Conservation (phyloP, 306 rosid species). For the apple (Malus domestica) region DNA sequence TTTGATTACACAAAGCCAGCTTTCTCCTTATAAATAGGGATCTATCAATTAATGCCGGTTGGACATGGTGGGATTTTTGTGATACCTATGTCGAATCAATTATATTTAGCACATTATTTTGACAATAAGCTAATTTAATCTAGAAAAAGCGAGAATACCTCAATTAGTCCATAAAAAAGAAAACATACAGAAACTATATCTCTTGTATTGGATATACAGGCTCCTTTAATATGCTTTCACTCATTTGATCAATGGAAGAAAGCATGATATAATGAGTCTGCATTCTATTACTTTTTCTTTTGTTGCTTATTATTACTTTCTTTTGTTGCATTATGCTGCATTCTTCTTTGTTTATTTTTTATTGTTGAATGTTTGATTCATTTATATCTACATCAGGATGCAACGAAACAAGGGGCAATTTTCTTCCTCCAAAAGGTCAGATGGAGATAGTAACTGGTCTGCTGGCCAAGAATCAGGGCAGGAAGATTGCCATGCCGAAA, state of each 20-base stretch:
- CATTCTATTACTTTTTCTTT: background rate
- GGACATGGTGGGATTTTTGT: background rate
- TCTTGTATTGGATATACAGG: background rate
- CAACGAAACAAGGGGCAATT: conserved; percentile 95
- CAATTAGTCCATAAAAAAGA: background rate
- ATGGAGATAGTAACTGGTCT: conserved; percentile 62
- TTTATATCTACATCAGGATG: conserved; percentile 52
- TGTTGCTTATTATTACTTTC: background rate
- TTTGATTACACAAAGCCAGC: background rate
- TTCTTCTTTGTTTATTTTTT: background rate
- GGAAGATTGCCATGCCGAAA: conserved; percentile 59
- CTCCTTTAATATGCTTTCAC: background rate
- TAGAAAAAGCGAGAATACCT: background rate
- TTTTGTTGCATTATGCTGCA: background rate
- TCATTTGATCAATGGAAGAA: background rate
- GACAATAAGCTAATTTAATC: background rate
- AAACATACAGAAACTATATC: background rate
- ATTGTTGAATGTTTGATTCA: conserved; percentile 14
- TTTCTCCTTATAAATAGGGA: background rate
- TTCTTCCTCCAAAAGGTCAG: conserved; percentile 79
- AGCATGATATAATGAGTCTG: background rate
- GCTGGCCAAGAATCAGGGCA: conserved; percentile 65
- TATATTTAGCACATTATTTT: background rate
- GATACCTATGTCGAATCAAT: background rate
- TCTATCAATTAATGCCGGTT: background rate